A percentile compares a stretch with the other conserved stretches of the same genome.
phyloP scores from a whole-genome alignment of 192 early-diverging fungal genomes.

The Nowakowskiella sp. region DNA sequence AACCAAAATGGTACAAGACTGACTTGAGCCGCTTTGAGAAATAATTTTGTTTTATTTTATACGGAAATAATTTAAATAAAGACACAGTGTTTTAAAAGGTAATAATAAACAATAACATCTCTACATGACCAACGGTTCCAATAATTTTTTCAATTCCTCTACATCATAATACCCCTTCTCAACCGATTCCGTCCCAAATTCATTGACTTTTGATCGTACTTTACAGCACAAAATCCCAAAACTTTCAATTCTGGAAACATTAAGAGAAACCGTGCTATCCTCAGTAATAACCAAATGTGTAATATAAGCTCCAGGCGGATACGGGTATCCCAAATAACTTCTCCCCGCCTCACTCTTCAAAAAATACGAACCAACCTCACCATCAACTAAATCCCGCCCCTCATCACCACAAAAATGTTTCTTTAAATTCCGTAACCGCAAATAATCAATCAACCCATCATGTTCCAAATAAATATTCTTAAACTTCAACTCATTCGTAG shows the following conservation, averaged over 20 bases:
- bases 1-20: too few species aligned
- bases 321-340: constrained; percentile 23
- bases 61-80: too few species aligned
- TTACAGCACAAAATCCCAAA: constrained; percentile 31
- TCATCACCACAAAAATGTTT: constrained; percentile 8
- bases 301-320: constrained; percentile 32
- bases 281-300: constrained; percentile 39
- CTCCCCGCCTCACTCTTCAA: not conserved
- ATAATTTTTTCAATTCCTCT: too few species aligned
- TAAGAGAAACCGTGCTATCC: constrained; percentile 24
- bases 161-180: too few species aligned
- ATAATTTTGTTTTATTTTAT: too few species aligned
- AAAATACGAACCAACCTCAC: not conserved
- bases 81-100: too few species aligned
- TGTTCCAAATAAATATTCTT: not conserved
- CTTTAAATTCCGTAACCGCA: not conserved
- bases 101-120: too few species aligned
- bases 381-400: not conserved
- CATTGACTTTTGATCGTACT: too few species aligned
- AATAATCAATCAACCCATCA: not conserved
- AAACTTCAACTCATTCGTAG: constrained; percentile 14
- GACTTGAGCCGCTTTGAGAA: too few species aligned
- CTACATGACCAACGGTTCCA: too few species aligned
- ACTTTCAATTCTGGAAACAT: constrained; percentile 25
- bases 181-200: too few species aligned